A percentile compares a stretch with the other conserved stretches of the same genome.
These are phyloP conservation scores for Agarophyton chilense DNA, from an alignment of 23 red algal genomes.

Conservation along the genomic window DNA sequence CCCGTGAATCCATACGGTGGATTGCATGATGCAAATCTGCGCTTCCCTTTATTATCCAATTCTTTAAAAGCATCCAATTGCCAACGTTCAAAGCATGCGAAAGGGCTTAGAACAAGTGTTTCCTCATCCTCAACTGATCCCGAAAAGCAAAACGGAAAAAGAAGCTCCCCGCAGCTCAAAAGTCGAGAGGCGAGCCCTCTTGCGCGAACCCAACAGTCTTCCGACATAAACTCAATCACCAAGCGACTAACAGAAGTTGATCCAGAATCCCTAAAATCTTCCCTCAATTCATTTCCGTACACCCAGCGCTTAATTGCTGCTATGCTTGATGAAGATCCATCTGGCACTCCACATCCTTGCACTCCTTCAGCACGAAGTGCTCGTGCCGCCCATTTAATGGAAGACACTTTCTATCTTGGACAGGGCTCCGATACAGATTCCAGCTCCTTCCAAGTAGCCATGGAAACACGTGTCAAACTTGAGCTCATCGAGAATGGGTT, in stretches of 20 bases:
- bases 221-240: background rate
- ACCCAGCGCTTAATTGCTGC: slow-evolving; percentile 85
- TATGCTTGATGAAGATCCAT: slow-evolving; percentile 62
- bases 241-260: slow-evolving; percentile 21
- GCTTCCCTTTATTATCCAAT: slow-evolving; percentile 31
- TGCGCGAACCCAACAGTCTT: background rate
- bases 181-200: background rate
- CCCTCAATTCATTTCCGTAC: slow-evolving; percentile 75
- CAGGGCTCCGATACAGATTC: slow-evolving; percentile 44
- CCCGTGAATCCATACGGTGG: slow-evolving; percentile 61
- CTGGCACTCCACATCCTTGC: background rate
- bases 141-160: background rate
- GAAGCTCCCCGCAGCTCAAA: background rate
- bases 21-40: slow-evolving; percentile 20
- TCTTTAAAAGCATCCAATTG: background rate
- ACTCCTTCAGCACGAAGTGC: background rate
- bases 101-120: background rate
- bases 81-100: background rate
- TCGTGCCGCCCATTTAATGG: slow-evolving; percentile 25
- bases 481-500: slow-evolving; percentile 84
- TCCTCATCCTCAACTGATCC: background rate
- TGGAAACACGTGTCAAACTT: slow-evolving; percentile 69
- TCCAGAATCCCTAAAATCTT: background rate
- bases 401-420: slow-evolving; percentile 74
- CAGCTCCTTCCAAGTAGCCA: slow-evolving; percentile 61